These are phyloP conservation scores for Bathelium albidoporum DNA, from an alignment of 495 filamentous ascomycete species.

Conservation along the genomic window DNA sequence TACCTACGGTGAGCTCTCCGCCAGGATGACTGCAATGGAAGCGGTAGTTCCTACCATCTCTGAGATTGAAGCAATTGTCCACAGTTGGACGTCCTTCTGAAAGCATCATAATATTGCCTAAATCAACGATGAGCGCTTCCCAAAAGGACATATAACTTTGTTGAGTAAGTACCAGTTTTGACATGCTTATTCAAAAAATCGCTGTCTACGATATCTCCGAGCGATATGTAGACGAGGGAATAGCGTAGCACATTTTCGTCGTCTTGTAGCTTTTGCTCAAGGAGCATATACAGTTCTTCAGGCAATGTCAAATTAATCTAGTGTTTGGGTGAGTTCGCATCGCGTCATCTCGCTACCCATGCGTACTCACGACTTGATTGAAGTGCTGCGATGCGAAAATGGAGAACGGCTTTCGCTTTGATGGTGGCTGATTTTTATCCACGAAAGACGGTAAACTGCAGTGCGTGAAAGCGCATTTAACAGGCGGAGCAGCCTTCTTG, in stretches of 20 bases:
- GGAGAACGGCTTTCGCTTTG: conserved; percentile 63
- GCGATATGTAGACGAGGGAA: conserved; percentile 62
- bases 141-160: neutral
- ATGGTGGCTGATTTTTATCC: conserved; percentile 58
- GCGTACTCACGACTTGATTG: too few relatives aligned
- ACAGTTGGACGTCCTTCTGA: conserved; percentile 74
- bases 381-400: conserved; percentile 58
- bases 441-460: conserved; percentile 52
- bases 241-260: conserved; percentile 42
- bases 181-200: conserved; percentile 83
- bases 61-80: conserved; percentile 68
- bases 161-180: conserved; percentile 55
- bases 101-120: conserved; percentile 83
- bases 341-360: neutral
- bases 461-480: conserved; percentile 69
- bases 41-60: conserved; percentile 43
- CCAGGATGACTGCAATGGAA: conserved; percentile 6
- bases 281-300: conserved; percentile 48
- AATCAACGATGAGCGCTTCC: neutral
- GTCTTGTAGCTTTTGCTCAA: conserved; percentile 44
- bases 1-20: neutral
- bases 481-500: conserved; percentile 44
- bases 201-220: conserved; percentile 58
- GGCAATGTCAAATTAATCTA: conserved; percentile 71
- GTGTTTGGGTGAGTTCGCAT: conserved; percentile 8